Percentiles rank a stretch among this genome's conserved stretches.
Evolutionary conservation across 2,329 filamentous ascomycete species (phyloP).

Genomic region (Aspergillus sp.): DNA sequence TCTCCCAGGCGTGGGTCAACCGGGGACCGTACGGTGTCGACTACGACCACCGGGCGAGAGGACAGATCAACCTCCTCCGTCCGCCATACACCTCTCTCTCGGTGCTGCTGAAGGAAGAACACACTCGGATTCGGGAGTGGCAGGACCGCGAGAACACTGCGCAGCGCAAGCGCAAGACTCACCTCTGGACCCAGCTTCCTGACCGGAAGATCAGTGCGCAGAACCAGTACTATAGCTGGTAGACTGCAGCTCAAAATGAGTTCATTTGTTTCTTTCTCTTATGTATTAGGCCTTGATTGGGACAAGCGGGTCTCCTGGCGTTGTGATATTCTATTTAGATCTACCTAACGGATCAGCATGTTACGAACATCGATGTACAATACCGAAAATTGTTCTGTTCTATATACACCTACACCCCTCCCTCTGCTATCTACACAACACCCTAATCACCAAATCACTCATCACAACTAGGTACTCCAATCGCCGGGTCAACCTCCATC

Average conservation of each 20-base stretch:
- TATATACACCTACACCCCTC: not conserved
- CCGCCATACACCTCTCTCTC: slow-evolving; percentile 70
- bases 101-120: slow-evolving; percentile 86
- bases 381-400: not conserved
- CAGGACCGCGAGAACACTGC: slow-evolving; percentile 71
- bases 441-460: not conserved
- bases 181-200: slow-evolving; percentile 81
- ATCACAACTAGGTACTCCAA: slow-evolving; percentile 17
- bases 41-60: slow-evolving; percentile 68
- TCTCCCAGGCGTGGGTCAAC: slow-evolving; percentile 89
- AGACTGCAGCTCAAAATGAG: slow-evolving; percentile 24
- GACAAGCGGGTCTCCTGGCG: slow-evolving; percentile 15
- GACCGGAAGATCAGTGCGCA: slow-evolving; percentile 78
- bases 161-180: slow-evolving; percentile 64
- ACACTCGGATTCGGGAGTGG: slow-evolving; percentile 73
- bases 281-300: slow-evolving; percentile 1
- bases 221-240: slow-evolving; percentile 90
- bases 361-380: slow-evolving; percentile 10
- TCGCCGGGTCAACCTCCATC: slow-evolving; percentile 20
- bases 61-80: slow-evolving; percentile 59
- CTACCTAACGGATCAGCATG: slow-evolving; percentile 14
- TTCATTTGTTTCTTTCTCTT: slow-evolving; percentile 6
- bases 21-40: slow-evolving; percentile 58
- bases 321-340: slow-evolving; percentile 23
- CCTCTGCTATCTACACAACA: not conserved